phyloP scores from a whole-genome alignment of 2,329 filamentous ascomycete species.

The Verruconis gallopava region DNA sequence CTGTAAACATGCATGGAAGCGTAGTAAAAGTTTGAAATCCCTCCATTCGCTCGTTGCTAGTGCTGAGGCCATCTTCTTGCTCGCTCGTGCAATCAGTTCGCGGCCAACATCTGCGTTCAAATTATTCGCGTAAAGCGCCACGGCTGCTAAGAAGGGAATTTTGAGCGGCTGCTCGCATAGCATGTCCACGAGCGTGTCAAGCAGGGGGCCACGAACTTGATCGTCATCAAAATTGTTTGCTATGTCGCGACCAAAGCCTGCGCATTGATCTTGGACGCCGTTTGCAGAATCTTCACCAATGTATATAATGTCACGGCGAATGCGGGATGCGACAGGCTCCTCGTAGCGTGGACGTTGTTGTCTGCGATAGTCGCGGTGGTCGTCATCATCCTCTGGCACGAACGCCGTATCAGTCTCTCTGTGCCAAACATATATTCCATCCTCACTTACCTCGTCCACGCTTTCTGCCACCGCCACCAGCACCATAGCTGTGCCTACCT shows the following conservation, averaged over 20 bases:
- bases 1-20: slow-evolving; percentile 81
- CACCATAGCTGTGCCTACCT: neutral
- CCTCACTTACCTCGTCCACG: neutral
- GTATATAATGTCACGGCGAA: slow-evolving; percentile 8
- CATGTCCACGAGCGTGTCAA: slow-evolving; percentile 8
- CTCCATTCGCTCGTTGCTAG: slow-evolving; percentile 71
- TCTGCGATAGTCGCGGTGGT: neutral
- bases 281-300: slow-evolving; percentile 7
- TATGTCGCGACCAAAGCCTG: slow-evolving; percentile 7
- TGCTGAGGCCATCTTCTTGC: slow-evolving; percentile 49
- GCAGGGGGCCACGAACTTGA: slow-evolving; percentile 7
- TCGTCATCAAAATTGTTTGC: slow-evolving; percentile 10
- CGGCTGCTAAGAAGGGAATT: slow-evolving; percentile 84
- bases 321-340: slow-evolving; percentile 9
- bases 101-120: slow-evolving; percentile 61
- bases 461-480: slow-evolving; percentile 39
- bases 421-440: neutral
- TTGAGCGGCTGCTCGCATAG: slow-evolving; percentile 88
- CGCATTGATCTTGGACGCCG: slow-evolving; percentile 4
- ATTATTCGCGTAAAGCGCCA: slow-evolving; percentile 67
- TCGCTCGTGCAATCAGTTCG: slow-evolving; percentile 54
- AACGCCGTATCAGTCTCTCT: neutral
- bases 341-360: slow-evolving; percentile 8
- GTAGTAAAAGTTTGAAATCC: slow-evolving; percentile 77
- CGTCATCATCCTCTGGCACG: slow-evolving; percentile 9